Conservation (phyloP, 2,329 filamentous ascomycete genomes). For the Coniochaeta sp. region DNA sequence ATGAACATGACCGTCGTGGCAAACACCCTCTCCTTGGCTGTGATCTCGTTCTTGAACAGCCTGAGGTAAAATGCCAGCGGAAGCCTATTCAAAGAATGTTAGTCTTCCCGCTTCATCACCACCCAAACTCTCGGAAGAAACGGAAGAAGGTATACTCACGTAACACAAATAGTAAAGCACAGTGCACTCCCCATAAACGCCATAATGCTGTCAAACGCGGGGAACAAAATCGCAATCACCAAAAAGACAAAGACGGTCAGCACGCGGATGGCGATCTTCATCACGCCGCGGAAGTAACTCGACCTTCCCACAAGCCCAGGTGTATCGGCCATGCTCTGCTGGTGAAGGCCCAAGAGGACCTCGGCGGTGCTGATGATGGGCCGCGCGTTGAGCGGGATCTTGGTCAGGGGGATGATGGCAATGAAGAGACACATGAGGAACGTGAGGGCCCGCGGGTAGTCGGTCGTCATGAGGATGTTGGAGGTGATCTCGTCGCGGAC, state of each 20-base stretch:
- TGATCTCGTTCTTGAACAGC: slow-evolving; percentile 72
- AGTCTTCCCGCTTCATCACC: too few relatives aligned
- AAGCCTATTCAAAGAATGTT: slow-evolving; percentile 35
- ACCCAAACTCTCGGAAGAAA: too few relatives aligned
- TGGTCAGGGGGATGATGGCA: slow-evolving; percentile 88
- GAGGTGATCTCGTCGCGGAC: slow-evolving; percentile 85
- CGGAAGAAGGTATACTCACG: slow-evolving; percentile 35
- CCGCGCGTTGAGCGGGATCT: slow-evolving; percentile 84
- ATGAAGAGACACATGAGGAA: slow-evolving; percentile 79
- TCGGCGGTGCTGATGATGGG: slow-evolving; percentile 84
- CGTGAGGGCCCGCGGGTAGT: slow-evolving; percentile 69
- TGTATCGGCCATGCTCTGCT: slow-evolving; percentile 34
- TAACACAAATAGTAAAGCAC: slow-evolving; percentile 91
- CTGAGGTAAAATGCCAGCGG: slow-evolving; percentile 86
- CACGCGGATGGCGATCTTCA: slow-evolving; percentile 58
- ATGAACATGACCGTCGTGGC: slow-evolving; percentile 64
- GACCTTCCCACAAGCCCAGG: slow-evolving; percentile 45
- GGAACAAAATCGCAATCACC: slow-evolving; percentile 60
- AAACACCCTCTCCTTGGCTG: slow-evolving; percentile 52
- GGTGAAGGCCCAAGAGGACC: slow-evolving; percentile 68
- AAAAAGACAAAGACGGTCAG: slow-evolving; percentile 66
- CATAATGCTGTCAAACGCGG: slow-evolving; percentile 85
- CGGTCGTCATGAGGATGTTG: slow-evolving; percentile 70
- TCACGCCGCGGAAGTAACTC: slow-evolving; percentile 46
- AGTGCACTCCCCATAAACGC: slow-evolving; percentile 82